phyloP scores from a whole-genome alignment of 495 filamentous ascomycete genomes.

The Astrothelium macrocarpum region DNA sequence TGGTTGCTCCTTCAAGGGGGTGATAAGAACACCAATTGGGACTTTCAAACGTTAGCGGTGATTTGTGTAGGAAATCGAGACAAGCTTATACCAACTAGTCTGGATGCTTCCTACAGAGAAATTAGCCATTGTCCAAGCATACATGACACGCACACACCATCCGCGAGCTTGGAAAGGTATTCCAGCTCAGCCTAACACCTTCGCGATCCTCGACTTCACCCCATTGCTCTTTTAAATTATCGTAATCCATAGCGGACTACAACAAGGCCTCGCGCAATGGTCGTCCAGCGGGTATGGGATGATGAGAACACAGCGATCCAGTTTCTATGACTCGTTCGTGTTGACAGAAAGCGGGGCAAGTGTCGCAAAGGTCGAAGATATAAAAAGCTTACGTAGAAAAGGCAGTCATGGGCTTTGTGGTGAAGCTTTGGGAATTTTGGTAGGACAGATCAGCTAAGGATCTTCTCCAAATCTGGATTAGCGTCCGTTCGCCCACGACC shows the following conservation, averaged over 20 bases:
- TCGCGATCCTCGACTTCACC: slow-evolving; percentile 93
- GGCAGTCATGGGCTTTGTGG: not conserved
- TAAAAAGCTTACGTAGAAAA: not conserved
- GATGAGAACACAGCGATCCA: not conserved
- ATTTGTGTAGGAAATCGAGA: not conserved
- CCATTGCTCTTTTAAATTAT: slow-evolving; percentile 91
- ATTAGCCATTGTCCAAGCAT: slow-evolving; percentile 1
- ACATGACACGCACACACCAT: slow-evolving; percentile 52
- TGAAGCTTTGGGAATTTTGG: not conserved
- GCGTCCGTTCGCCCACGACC: not conserved
- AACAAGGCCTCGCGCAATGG: not conserved
- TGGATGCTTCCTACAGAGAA: slow-evolving; percentile 60
- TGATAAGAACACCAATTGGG: slow-evolving; percentile 93
- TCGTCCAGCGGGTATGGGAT: not conserved
- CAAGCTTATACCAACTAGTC: slow-evolving; percentile 55
- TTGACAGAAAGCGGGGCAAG: not conserved
- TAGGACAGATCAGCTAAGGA: slow-evolving; percentile 1
- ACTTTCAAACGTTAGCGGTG: slow-evolving; percentile 37
- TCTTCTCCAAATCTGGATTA: not conserved
- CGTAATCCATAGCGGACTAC: slow-evolving; percentile 55
- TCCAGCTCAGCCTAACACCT: slow-evolving; percentile 96
- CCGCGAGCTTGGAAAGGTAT: slow-evolving; percentile 95
- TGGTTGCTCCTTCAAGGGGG: slow-evolving; percentile 89
- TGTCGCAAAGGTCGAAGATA: not conserved
- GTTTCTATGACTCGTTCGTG: not conserved